A percentile compares a stretch with the other conserved stretches of the same genome.
phyloP scores from a whole-genome alignment of 345 rosid genomes.

The Lepidium sativum region DNA sequence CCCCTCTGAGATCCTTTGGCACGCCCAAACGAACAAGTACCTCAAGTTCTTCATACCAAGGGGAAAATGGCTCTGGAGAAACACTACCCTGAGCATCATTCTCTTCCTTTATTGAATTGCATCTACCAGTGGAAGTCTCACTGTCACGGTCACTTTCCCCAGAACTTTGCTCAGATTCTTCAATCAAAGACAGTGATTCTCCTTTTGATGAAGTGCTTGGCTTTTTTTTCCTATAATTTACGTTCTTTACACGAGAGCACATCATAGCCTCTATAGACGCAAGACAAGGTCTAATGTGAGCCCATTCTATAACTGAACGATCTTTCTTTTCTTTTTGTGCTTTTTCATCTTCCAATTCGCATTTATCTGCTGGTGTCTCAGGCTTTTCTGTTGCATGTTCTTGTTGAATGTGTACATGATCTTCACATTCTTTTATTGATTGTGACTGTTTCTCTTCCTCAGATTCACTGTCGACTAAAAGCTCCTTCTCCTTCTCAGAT shows the following conservation, averaged over 20 bases:
- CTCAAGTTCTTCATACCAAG: slow-evolving; percentile 80
- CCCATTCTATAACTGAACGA: slow-evolving; percentile 43
- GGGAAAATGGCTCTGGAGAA: slow-evolving; percentile 38
- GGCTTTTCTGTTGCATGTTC: slow-evolving; percentile 26
- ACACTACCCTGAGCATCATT: slow-evolving; percentile 12
- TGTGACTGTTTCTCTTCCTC: slow-evolving; percentile 30
- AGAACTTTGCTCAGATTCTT: slow-evolving; percentile 31
- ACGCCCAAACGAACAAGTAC: slow-evolving; percentile 90
- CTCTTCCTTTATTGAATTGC: slow-evolving; percentile 21
- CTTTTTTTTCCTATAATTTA: slow-evolving; percentile 26
- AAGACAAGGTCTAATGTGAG: slow-evolving; percentile 55
- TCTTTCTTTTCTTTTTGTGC: slow-evolving; percentile 31
- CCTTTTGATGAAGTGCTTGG: slow-evolving; percentile 27
- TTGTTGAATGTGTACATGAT: slow-evolving; percentile 31
- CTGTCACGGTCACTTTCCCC: slow-evolving; percentile 31
- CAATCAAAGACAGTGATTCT: slow-evolving; percentile 26
- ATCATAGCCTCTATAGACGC: slow-evolving; percentile 55
- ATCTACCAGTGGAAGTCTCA: slow-evolving; percentile 16
- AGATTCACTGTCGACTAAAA: slow-evolving; percentile 23
- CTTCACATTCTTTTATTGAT: slow-evolving; percentile 18
- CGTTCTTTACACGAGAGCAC: slow-evolving; percentile 55
- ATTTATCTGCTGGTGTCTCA: slow-evolving; percentile 25
- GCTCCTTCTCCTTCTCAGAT: slow-evolving; percentile 24
- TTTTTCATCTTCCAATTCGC: slow-evolving; percentile 28
- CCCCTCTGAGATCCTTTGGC: slow-evolving; percentile 92